Evolutionary conservation across 139 green algal genomes (phyloP).

Genomic region (Coelastrella sp.): DNA sequence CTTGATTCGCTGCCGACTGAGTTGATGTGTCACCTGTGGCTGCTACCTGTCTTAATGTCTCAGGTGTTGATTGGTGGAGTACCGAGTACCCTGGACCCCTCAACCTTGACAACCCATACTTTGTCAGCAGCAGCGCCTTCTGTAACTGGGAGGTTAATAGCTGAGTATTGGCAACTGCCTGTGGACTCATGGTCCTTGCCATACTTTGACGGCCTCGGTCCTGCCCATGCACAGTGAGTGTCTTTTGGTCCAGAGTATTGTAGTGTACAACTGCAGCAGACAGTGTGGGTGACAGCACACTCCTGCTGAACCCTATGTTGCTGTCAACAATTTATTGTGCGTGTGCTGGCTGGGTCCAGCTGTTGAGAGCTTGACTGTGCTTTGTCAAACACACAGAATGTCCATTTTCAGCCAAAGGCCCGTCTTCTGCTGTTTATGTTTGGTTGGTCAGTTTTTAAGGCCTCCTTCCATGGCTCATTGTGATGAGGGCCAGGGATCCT

Average conservation of each 20-base stretch:
- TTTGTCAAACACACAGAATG: too few relatives aligned
- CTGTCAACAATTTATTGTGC: too few relatives aligned
- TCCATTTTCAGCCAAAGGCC: too few relatives aligned
- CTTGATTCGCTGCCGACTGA: neutral
- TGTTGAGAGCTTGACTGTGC: neutral
- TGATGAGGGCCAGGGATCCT: too few relatives aligned
- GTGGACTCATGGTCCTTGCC: conserved; percentile 12
- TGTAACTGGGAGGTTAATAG: neutral
- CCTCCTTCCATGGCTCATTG: too few relatives aligned
- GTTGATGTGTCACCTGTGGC: neutral
- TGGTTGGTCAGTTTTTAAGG: too few relatives aligned
- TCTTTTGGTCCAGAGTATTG: neutral
- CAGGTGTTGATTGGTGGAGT: conserved; percentile 20
- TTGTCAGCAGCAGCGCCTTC: neutral
- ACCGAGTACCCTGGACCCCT: conserved; percentile 2
- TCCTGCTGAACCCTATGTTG: too few relatives aligned
- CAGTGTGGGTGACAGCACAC: too few relatives aligned
- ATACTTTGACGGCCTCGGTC: conserved; percentile 6
- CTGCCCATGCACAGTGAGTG: neutral
- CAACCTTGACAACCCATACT: neutral
- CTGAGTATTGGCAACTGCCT: conserved; percentile 27
- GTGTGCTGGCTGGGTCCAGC: too few relatives aligned
- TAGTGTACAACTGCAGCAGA: too few relatives aligned
- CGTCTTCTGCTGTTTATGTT: too few relatives aligned
- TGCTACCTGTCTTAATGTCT: neutral